phyloP scores from a whole-genome alignment of 345 rosid genomes.

The Kernera saxatilis region DNA sequence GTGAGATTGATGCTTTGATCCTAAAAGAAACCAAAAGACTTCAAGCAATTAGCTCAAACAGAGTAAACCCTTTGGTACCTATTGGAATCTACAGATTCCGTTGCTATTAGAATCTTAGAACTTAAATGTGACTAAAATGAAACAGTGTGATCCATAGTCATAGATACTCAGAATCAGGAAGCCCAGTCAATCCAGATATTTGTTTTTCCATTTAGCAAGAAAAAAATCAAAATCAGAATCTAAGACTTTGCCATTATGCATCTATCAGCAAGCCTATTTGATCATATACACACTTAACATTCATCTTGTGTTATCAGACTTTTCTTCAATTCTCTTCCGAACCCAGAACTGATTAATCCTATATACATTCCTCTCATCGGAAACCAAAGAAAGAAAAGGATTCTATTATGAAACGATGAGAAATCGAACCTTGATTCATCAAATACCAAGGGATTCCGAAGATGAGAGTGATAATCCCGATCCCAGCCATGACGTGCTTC shows the following conservation, averaged over 20 bases:
- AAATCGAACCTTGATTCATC: constrained; percentile 59
- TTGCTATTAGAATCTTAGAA: background rate
- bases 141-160: background rate
- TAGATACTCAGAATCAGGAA: background rate
- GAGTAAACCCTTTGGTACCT: too few relatives aligned
- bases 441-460: constrained; percentile 76
- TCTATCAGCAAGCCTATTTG: too few relatives aligned
- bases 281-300: too few relatives aligned
- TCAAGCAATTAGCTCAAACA: background rate
- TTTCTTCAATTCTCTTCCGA: too few relatives aligned
- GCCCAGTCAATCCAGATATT: too few relatives aligned
- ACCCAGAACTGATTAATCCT: too few relatives aligned
- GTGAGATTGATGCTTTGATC: constrained; percentile 75
- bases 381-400: background rate
- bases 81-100: too few relatives aligned
- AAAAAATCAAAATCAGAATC: too few relatives aligned
- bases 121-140: background rate
- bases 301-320: too few relatives aligned
- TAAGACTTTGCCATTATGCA: too few relatives aligned
- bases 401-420: background rate
- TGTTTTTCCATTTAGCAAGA: too few relatives aligned
- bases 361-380: too few relatives aligned
- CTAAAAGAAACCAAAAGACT: constrained; percentile 27
- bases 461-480: constrained; percentile 47
- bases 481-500: constrained; percentile 75